These are phyloP conservation scores for Cordyceps pruinosa DNA, from an alignment of 2,329 filamentous ascomycete species.

Conservation along the genomic window DNA sequence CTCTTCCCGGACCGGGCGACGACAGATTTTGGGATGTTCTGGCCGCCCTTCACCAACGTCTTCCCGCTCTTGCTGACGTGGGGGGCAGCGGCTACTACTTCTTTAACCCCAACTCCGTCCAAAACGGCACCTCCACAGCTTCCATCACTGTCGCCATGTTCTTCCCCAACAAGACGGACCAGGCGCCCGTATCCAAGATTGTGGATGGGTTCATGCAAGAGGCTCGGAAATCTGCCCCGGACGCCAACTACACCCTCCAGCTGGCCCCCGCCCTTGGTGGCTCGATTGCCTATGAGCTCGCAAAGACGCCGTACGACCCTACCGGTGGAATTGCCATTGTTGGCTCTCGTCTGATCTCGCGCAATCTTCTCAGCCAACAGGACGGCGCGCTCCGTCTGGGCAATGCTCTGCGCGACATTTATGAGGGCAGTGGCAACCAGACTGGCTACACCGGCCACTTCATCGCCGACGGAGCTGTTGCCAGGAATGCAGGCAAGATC, in stretches of 20 bases:
- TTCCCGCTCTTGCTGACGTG: slow-evolving; percentile 29
- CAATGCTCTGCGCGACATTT: slow-evolving; percentile 18
- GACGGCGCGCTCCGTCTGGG: slow-evolving; percentile 18
- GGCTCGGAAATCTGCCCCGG: not conserved
- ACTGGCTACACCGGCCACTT: slow-evolving; percentile 17
- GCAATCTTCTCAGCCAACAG: slow-evolving; percentile 23
- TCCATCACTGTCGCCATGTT: slow-evolving; percentile 2
- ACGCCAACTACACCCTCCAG: slow-evolving; percentile 1
- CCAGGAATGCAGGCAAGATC: slow-evolving; percentile 18
- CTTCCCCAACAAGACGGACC: slow-evolving; percentile 13
- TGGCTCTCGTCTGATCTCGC: slow-evolving; percentile 18
- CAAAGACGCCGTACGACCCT: slow-evolving; percentile 14
- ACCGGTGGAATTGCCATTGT: slow-evolving; percentile 18
- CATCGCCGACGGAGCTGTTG: slow-evolving; percentile 14
- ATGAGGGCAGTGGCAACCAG: slow-evolving; percentile 6
- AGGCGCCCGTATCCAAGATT: slow-evolving; percentile 4
- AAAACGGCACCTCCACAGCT: slow-evolving; percentile 9
- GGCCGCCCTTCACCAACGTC: slow-evolving; percentile 22
- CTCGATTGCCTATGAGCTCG: slow-evolving; percentile 10
- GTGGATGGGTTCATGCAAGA: slow-evolving; percentile 4
- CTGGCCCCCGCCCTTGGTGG: not conserved
- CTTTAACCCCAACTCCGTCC: slow-evolving; percentile 17
- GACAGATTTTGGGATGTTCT: slow-evolving; percentile 27
- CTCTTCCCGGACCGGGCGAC: slow-evolving; percentile 21
- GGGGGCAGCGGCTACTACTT: slow-evolving; percentile 32